A percentile compares a stretch with the other conserved stretches of the same genome.
These are phyloP conservation scores for Xylaria sp. DNA, from an alignment of 2,329 filamentous ascomycete genomes.

Conservation along the genomic window DNA sequence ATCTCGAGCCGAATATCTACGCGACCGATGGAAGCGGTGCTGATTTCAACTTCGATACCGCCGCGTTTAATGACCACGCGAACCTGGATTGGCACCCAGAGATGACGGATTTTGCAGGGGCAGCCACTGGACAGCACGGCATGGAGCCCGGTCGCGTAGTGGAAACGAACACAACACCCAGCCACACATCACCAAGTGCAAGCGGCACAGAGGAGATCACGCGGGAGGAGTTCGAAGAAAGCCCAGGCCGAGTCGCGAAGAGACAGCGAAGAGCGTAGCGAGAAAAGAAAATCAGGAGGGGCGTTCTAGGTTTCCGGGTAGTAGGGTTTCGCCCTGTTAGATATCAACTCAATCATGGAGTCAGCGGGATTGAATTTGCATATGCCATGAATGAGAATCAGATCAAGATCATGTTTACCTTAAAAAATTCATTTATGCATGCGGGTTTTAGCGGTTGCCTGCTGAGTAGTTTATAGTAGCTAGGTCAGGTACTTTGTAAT, in stretches of 20 bases:
- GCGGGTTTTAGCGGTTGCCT: background rate
- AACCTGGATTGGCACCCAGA: slow-evolving; percentile 46
- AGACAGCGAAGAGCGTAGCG: slow-evolving; percentile 48
- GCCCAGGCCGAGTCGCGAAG: slow-evolving; percentile 48
- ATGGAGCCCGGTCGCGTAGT: slow-evolving; percentile 41
- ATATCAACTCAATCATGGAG: slow-evolving; percentile 26
- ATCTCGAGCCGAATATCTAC: slow-evolving; percentile 54
- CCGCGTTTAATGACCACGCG: slow-evolving; percentile 38
- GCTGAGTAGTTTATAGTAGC: background rate
- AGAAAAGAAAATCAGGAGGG: slow-evolving; percentile 10
- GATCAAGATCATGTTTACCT: slow-evolving; percentile 7
- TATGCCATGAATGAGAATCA: slow-evolving; percentile 31
- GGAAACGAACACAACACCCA: slow-evolving; percentile 49
- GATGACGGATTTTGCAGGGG: slow-evolving; percentile 40
- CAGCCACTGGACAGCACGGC: slow-evolving; percentile 19
- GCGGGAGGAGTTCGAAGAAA: slow-evolving; percentile 56
- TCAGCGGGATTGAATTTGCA: slow-evolving; percentile 31
- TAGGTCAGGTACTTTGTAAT: background rate
- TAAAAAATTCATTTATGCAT: background rate
- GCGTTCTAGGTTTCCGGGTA: slow-evolving; percentile 31
- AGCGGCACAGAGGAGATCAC: slow-evolving; percentile 63
- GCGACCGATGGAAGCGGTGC: slow-evolving; percentile 41
- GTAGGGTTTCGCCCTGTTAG: slow-evolving; percentile 22
- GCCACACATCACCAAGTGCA: slow-evolving; percentile 58
- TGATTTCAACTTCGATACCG: slow-evolving; percentile 59